Conservation (phyloP, 75 land plant species). For the Pinus taeda region DNA sequence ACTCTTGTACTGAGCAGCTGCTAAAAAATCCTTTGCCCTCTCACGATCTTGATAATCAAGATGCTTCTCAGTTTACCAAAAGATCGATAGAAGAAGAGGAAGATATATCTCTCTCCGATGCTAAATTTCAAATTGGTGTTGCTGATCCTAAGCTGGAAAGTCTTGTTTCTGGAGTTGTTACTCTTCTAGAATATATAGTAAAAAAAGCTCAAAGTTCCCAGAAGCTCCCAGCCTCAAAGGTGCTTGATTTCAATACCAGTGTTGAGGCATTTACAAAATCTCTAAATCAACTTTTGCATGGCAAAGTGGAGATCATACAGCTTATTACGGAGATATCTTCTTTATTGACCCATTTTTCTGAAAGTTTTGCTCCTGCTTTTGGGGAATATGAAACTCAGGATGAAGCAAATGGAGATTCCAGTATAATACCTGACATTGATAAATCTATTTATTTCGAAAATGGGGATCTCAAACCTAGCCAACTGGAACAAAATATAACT, state of each 20-base stretch:
- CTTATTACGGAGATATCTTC: slow-evolving; percentile 55
- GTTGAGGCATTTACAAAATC: slow-evolving; percentile 39
- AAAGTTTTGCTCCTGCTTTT: slow-evolving; percentile 17
- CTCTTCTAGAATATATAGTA: slow-evolving; percentile 49
- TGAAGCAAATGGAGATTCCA: slow-evolving; percentile 36
- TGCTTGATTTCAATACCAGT: slow-evolving; percentile 19
- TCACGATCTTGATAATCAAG: slow-evolving; percentile 11
- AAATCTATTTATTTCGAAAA: slow-evolving; percentile 59
- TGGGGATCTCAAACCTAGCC: slow-evolving; percentile 15
- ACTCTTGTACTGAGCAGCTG: slow-evolving; percentile 16
- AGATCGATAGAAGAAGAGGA: slow-evolving; percentile 13
- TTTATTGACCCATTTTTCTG: slow-evolving; percentile 39
- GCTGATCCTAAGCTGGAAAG: slow-evolving; percentile 18
- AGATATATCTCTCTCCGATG: slow-evolving; percentile 12
- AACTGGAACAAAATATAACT: slow-evolving; percentile 22
- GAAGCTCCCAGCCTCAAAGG: slow-evolving; percentile 19
- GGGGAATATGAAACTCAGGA: slow-evolving; percentile 18
- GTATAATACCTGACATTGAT: slow-evolving; percentile 20
- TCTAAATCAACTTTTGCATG: slow-evolving; percentile 34
- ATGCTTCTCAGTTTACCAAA: slow-evolving; percentile 17
- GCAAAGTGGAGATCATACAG: slow-evolving; percentile 28
- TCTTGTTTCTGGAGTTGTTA: slow-evolving; percentile 57
- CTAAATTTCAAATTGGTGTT: not conserved
- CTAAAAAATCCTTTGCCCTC: slow-evolving; percentile 17
- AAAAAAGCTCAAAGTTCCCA: slow-evolving; percentile 40